Conservation (phyloP, 2,329 filamentous ascomycete genomes). For the Pseudocercospora fuligena region DNA sequence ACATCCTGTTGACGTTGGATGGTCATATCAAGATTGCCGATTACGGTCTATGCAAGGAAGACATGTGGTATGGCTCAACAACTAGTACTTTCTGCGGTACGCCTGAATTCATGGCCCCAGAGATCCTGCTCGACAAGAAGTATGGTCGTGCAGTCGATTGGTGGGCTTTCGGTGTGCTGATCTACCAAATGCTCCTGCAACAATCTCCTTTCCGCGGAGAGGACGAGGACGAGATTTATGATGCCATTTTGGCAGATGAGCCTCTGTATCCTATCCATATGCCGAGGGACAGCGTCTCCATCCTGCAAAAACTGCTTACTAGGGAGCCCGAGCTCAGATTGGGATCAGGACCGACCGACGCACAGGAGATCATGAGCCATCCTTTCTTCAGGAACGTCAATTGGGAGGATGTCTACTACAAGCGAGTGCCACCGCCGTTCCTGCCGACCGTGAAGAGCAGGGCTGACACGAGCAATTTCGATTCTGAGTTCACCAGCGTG, state of each 20-base stretch:
- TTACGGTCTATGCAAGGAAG: constrained; percentile 98
- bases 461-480: constrained; percentile 99
- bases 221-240: constrained; percentile 99
- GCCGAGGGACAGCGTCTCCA: constrained; percentile 96
- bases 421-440: constrained; percentile 87
- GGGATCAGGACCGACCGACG: constrained; percentile 93
- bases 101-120: constrained; percentile 99
- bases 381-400: constrained; percentile 97
- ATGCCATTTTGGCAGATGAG: constrained; percentile 96
- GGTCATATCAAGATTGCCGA: constrained; percentile 99
- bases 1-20: constrained; percentile 91
- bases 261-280: constrained; percentile 98
- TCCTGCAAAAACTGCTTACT: constrained; percentile 94
- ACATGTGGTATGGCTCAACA: constrained; percentile 98
- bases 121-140: constrained; percentile 98
- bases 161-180: constrained; percentile 99
- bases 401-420: constrained; percentile 99
- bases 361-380: constrained; percentile 98
- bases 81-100: constrained; percentile 99
- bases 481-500: constrained; percentile 97
- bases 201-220: constrained; percentile 98
- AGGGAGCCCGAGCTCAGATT: constrained; percentile 92
- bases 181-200: constrained; percentile 99
- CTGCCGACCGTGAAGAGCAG: constrained; percentile 85
- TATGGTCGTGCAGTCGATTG: constrained; percentile 97